Conservation (phyloP, 805 yeast species). For the Yarrowia sp. region DNA sequence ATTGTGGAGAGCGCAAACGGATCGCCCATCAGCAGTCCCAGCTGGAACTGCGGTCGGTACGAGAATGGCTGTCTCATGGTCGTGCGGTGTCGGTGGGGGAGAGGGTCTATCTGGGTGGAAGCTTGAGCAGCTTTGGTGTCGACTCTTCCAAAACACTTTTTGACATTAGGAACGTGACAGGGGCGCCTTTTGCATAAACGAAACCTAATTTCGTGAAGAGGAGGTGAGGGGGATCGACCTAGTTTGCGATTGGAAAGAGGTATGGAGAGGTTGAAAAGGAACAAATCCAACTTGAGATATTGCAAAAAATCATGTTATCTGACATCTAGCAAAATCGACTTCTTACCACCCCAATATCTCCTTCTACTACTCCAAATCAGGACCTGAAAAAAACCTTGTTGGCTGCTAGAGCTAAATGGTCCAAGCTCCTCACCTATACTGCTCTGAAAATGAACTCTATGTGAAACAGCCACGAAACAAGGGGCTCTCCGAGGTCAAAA, state of each 20-base stretch:
- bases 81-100: not conserved
- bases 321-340: not conserved
- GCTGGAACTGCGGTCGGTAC: slow-evolving; percentile 23
- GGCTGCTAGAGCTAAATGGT: slow-evolving; percentile 2
- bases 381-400: not conserved
- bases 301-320: not conserved
- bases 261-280: not conserved
- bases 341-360: no score
- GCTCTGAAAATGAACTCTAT: slow-evolving; percentile 2
- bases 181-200: slow-evolving; percentile 19
- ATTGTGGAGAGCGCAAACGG: slow-evolving; percentile 85
- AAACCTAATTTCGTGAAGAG: not conserved
- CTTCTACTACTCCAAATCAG: not conserved
- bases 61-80: slow-evolving; percentile 19
- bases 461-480: slow-evolving; percentile 19
- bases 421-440: not conserved
- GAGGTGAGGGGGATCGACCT: not conserved
- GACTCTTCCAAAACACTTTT: not conserved
- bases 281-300: not conserved
- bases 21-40: slow-evolving; percentile 59
- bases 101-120: not conserved
- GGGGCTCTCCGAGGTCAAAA: not conserved
- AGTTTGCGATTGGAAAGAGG: not conserved
- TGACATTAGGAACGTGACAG: slow-evolving; percentile 3
- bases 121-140: not conserved